A percentile compares a stretch with the other conserved stretches of the same genome.
Evolutionary conservation across 495 filamentous ascomycete species (phyloP).

Genomic region (Penicillium paxilli): DNA sequence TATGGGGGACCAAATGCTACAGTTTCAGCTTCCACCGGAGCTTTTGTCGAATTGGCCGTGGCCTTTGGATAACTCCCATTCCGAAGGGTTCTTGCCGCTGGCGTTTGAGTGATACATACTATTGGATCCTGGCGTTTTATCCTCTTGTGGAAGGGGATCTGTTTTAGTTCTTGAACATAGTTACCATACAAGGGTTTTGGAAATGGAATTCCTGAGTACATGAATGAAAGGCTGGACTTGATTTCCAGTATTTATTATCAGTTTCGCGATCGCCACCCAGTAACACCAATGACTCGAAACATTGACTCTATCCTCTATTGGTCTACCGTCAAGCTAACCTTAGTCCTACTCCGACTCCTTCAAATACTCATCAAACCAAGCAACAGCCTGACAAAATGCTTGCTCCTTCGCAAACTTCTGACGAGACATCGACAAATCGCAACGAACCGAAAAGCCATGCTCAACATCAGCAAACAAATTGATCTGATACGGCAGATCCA

Average conservation of each 20-base stretch:
- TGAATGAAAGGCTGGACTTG: too few species aligned
- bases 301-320: background rate
- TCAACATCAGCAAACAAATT: conserved; percentile 65
- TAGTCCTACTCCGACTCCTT: too few species aligned
- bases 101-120: conserved; percentile 30
- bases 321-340: background rate
- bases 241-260: too few species aligned
- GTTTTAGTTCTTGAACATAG: too few species aligned
- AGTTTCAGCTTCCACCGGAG: conserved; percentile 41
- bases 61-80: conserved; percentile 35
- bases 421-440: conserved; percentile 52
- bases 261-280: too few species aligned
- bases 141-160: too few species aligned
- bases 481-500: conserved; percentile 66
- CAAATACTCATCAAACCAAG: conserved; percentile 63
- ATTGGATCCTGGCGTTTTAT: too few species aligned
- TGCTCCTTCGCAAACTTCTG: conserved; percentile 72
- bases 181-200: too few species aligned
- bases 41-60: conserved; percentile 40
- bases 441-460: conserved; percentile 71
- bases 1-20: conserved; percentile 27
- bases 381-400: conserved; percentile 69
- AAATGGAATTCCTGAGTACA: too few species aligned
- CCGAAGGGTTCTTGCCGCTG: conserved; percentile 26
- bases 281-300: background rate